phyloP scores from a whole-genome alignment of 2,329 filamentous ascomycete species.

The Cordyceps militaris region DNA sequence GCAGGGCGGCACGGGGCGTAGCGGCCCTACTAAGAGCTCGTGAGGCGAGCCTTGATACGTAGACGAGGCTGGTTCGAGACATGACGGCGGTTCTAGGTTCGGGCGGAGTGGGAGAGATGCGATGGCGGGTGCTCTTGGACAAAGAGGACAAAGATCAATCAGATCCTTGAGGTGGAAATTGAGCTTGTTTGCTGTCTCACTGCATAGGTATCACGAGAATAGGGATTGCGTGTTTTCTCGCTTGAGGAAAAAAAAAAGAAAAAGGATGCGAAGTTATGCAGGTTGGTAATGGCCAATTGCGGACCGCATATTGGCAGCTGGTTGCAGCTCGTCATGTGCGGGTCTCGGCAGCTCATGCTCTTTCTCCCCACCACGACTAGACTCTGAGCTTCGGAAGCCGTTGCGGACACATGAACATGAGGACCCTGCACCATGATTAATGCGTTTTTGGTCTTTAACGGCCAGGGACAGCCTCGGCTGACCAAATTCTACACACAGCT shows the following conservation, averaged over 20 bases:
- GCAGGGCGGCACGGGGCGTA: conserved; percentile 19
- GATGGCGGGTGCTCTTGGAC: not conserved
- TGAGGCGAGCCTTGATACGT: conserved; percentile 31
- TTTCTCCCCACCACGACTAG: not conserved
- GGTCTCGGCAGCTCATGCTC: not conserved
- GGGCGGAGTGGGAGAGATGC: not conserved
- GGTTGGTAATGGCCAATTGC: conserved; percentile 5
- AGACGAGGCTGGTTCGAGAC: conserved; percentile 27
- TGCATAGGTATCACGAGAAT: not conserved
- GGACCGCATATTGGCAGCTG: conserved; percentile 6
- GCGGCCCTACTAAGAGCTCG: conserved; percentile 26
- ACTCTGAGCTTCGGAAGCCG: not conserved
- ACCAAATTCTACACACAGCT: conserved; percentile 99
- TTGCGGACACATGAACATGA: not conserved
- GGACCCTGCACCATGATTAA: conserved; percentile 72
- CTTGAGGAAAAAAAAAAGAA: not conserved
- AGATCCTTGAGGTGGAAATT: not conserved
- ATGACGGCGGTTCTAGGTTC: conserved; percentile 21
- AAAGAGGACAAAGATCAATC: not conserved
- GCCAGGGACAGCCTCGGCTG: conserved; percentile 89
- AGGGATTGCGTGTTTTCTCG: not conserved
- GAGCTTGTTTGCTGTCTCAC: not conserved
- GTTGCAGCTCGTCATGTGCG: conserved; percentile 12
- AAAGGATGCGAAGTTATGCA: not conserved
- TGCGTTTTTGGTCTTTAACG: conserved; percentile 97